A percentile compares a stretch with the other conserved stretches of the same genome.
Conservation (phyloP, 768 basidiomycete genomes). For the Xerocomus potaroensis region DNA sequence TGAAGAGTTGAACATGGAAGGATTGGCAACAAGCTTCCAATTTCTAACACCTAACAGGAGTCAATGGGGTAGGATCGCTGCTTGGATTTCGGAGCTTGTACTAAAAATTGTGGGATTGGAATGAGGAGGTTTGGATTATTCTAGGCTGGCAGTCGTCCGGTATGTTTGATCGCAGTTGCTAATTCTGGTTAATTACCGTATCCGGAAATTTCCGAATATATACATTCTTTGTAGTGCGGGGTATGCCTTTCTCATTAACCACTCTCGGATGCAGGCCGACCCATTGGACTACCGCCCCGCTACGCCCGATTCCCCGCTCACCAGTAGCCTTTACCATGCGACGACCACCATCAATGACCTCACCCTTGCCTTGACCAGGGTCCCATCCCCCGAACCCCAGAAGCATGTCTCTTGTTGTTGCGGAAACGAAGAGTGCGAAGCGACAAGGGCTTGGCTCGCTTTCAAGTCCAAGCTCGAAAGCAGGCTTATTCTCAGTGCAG, state of each 20-base stretch:
- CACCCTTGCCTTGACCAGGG: conserved; percentile 62
- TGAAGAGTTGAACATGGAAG: conserved; percentile 70
- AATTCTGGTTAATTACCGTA: conserved; percentile 5
- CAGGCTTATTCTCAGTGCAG: conserved; percentile 78
- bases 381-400: conserved; percentile 68
- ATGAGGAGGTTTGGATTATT: conserved; percentile 9
- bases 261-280: conserved; percentile 21
- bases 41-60: conserved; percentile 58
- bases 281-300: conserved; percentile 32
- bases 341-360: conserved; percentile 74
- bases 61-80: conserved; percentile 60
- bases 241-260: too few relatives aligned
- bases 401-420: conserved; percentile 59
- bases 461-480: conserved; percentile 71
- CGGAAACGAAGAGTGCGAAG: conserved; percentile 59
- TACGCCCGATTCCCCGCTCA: conserved; percentile 49
- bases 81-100: conserved; percentile 69
- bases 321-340: conserved; percentile 48
- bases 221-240: neutral
- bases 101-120: conserved; percentile 44
- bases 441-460: conserved; percentile 56
- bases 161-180: neutral
- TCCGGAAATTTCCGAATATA: conserved; percentile 15
- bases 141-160: neutral
- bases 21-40: conserved; percentile 66